Evolutionary conservation across 2,329 filamentous ascomycete genomes (phyloP), one percentile per base, ranked within the genome.

Genomic region (Talaromyces sp.): DNA sequence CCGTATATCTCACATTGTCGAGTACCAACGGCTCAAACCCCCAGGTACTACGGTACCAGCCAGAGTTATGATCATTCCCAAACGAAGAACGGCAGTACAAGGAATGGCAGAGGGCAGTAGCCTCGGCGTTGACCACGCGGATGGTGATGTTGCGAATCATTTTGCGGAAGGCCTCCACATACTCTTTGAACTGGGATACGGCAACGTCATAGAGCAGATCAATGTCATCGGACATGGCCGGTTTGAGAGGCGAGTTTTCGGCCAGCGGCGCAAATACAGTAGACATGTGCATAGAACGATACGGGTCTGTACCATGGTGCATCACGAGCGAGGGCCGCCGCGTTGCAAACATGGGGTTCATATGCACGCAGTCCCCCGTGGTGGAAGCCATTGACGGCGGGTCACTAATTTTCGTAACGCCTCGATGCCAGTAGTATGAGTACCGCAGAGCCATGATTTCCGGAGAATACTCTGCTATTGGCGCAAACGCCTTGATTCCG

Each of bases 271-370:
- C 74, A 62, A 76, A 78, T 2, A 79, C 81, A 0, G 78, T 72
- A 2, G 83, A 82, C n/a, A 87, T 75, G 69, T 88, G 85, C 61
- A 83, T 88, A 1, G 84, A 81, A 5, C 81, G 67, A 0, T 86
- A 64, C 0, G 86, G 85, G 62, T 87, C 76, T 4, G 77, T 78
- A 4, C 73, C 76, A 67, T 82, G 81, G 62, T 83, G 79, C 31
- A 87, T 70, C 2, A 73, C 64, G 1, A 73, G 72, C n/a, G 69
- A 51, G 42, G 66, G 61, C 28, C 74, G 65, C n/a, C 63, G 67
- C 28, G 76, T 72, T 44, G 81, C 69, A 44, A 85, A 83, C 65
- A 85, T 72, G n/a, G 75, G 76, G 47, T 78, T 79, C n/a, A 67
- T 51, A 54, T 66, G 34, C 12, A 53, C 50, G 30, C 50, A 18